Percentiles rank a stretch among this genome's conserved stretches.
phyloP scores from a whole-genome alignment of 2,329 filamentous ascomycete genomes.

The Tolypocladium tropicale region DNA sequence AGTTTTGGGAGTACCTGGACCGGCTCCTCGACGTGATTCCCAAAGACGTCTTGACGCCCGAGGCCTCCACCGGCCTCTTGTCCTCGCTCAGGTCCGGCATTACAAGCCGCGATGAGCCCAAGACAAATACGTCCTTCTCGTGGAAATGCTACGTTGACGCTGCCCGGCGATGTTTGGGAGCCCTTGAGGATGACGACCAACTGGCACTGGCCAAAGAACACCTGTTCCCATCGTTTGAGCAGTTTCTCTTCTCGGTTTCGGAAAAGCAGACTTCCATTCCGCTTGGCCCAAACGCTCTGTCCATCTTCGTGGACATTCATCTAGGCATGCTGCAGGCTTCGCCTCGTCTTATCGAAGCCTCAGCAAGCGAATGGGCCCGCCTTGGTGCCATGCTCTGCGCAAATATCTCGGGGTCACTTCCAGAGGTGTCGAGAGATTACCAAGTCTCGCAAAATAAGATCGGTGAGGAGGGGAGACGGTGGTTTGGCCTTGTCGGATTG shows the following conservation, averaged over 20 bases:
- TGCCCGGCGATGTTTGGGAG: slow-evolving; percentile 40
- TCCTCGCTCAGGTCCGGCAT: slow-evolving; percentile 62
- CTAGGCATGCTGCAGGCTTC: slow-evolving; percentile 29
- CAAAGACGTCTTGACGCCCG: slow-evolving; percentile 25
- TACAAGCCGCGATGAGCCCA: slow-evolving; percentile 62
- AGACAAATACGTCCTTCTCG: slow-evolving; percentile 54
- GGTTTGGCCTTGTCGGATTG: slow-evolving; percentile 48
- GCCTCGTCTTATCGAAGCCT: slow-evolving; percentile 32
- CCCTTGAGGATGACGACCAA: slow-evolving; percentile 34
- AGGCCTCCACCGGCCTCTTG: slow-evolving; percentile 51
- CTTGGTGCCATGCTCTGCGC: slow-evolving; percentile 53
- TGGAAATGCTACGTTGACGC: slow-evolving; percentile 68
- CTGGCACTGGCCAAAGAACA: slow-evolving; percentile 36
- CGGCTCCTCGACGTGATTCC: slow-evolving; percentile 53
- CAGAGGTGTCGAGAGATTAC: slow-evolving; percentile 73
- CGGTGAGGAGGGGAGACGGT: slow-evolving; percentile 54
- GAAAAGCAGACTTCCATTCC: slow-evolving; percentile 25
- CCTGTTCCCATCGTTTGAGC: slow-evolving; percentile 43
- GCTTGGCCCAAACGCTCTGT: slow-evolving; percentile 21
- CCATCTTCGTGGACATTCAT: slow-evolving; percentile 37
- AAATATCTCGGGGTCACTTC: slow-evolving; percentile 62
- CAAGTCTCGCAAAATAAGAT: slow-evolving; percentile 61
- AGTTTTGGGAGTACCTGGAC: slow-evolving; percentile 64
- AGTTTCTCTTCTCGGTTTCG: slow-evolving; percentile 38
- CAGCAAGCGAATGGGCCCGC: slow-evolving; percentile 50